These are phyloP conservation scores for Penicillium sp. DNA, from an alignment of 2,329 filamentous ascomycete species.

Conservation along the genomic window DNA sequence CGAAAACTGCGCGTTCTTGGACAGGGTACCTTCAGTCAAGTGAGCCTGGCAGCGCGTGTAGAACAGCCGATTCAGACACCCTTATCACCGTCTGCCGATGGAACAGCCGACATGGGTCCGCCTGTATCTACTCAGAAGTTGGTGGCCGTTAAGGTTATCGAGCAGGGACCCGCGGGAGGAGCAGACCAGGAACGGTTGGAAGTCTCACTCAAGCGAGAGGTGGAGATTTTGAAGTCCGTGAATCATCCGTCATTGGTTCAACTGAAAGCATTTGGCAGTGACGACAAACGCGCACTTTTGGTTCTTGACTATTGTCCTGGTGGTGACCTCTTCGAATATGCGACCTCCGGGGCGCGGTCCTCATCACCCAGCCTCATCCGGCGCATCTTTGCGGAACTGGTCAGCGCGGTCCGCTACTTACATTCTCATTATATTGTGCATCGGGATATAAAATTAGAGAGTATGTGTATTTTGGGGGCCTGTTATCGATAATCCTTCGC, in stretches of 20 bases:
- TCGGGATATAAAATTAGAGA: constrained; percentile 97
- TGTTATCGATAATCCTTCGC: constrained; percentile 9
- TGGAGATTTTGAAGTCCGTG: constrained; percentile 88
- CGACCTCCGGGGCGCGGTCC: constrained; percentile 68
- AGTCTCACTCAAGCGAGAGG: constrained; percentile 88
- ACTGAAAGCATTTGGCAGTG: constrained; percentile 87
- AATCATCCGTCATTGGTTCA: constrained; percentile 88
- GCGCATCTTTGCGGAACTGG: constrained; percentile 85
- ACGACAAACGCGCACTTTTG: constrained; percentile 77
- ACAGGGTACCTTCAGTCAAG: constrained; percentile 93
- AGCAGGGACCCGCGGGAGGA: constrained; percentile 89
- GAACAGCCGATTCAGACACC: constrained; percentile 49
- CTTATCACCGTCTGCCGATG: constrained; percentile 14
- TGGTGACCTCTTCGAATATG: constrained; percentile 92
- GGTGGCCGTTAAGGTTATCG: constrained; percentile 92
- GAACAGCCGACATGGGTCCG: constrained; percentile 12
- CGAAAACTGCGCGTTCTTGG: constrained; percentile 77
- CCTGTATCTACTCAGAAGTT: constrained; percentile 69
- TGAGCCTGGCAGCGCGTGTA: constrained; percentile 85
- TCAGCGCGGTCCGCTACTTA: constrained; percentile 81
- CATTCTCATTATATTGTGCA: constrained; percentile 88
- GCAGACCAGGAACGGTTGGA: constrained; percentile 92
- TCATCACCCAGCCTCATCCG: constrained; percentile 71
- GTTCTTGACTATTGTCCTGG: constrained; percentile 91
- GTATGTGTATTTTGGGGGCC: constrained; percentile 48